Percentiles rank a stretch among this genome's conserved stretches.
These are phyloP conservation scores for Artemisia annua DNA, from an alignment of 129 eudicot genomes.

Conservation along the genomic window DNA sequence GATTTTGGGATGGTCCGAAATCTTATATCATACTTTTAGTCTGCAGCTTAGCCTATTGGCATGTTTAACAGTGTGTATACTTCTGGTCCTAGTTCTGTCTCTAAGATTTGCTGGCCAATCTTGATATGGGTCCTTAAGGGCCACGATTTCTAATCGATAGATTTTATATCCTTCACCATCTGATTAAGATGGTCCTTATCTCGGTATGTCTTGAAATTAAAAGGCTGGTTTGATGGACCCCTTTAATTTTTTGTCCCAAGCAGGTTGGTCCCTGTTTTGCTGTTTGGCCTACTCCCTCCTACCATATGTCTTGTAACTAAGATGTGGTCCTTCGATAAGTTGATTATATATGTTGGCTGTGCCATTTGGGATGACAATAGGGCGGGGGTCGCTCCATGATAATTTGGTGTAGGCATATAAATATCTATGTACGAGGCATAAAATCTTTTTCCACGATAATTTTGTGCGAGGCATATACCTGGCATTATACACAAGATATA, in stretches of 20 bases:
- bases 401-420: neutral
- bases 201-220: neutral
- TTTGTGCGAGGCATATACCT: too few relatives aligned
- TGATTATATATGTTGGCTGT: neutral
- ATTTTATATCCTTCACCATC: neutral
- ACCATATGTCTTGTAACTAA: neutral
- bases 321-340: conserved; percentile 16
- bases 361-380: neutral
- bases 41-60: neutral
- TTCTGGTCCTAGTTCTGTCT: conserved; percentile 6
- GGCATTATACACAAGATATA: neutral
- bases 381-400: neutral
- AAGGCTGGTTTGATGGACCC: conserved; percentile 21
- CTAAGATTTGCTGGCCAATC: conserved; percentile 13
- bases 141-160: conserved; percentile 6
- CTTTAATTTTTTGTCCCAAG: conserved; percentile 9
- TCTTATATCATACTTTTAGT: neutral
- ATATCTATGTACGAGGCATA: neutral
- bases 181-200: too few relatives aligned
- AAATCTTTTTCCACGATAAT: too few relatives aligned
- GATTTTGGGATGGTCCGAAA: neutral
- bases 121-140: conserved; percentile 3
- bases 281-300: neutral
- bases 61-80: neutral
- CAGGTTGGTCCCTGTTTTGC: conserved; percentile 7